Evolutionary conservation across 1,284 basidiomycete genomes (phyloP), one percentile per base, ranked within the genome.

Genomic region (Rhizopogon parksii): DNA sequence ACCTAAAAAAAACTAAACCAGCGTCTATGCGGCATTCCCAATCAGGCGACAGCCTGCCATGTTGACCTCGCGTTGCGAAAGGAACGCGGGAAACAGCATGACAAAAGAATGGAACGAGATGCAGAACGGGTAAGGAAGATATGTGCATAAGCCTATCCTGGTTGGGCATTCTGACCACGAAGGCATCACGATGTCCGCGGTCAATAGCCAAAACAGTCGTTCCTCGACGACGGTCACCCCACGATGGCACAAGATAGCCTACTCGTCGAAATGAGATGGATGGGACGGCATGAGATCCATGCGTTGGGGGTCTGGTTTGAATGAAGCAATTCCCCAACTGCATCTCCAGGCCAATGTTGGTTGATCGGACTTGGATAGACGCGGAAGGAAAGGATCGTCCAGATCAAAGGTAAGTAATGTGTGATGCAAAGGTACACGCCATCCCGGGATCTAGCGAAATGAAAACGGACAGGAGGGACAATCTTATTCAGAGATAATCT

Each of bases 391-490:
- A 14, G 30, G 30, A 43, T 43, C 27, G 30, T 30, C 30, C 12
- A 32, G 30, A 43, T 43, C 42, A 43, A 8, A 32, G 17, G 30
- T 43, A 15, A 27, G 25, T 32, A 32, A 32, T 1, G 27, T 6
- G 2, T 12, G 19, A 43, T 43, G 4, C 42, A 32, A 43, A 43
- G 42, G 42, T 32, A 43, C 42, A 32, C 4, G 30, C 27, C 3
- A 12, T 32, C 19, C n/a, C 42, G 42, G 42, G 17, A 43, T 43
- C 42, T 43, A 9, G 42, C 42, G 42, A 43, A 43, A 43, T 43
- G 42, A 43, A 43, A 12, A 32, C 17, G 19, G 17, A 43, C 32
- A 43, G 42, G 42, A 32, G 27, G 14, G 9, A 5, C 4, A 19
- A 19, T 17, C 17, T 17, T 19, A 27, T 43, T 19, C 15, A 32